These are phyloP conservation scores for Paracamarosporium sp. DNA, from an alignment of 2,329 filamentous ascomycete genomes.

Conservation along the genomic window DNA sequence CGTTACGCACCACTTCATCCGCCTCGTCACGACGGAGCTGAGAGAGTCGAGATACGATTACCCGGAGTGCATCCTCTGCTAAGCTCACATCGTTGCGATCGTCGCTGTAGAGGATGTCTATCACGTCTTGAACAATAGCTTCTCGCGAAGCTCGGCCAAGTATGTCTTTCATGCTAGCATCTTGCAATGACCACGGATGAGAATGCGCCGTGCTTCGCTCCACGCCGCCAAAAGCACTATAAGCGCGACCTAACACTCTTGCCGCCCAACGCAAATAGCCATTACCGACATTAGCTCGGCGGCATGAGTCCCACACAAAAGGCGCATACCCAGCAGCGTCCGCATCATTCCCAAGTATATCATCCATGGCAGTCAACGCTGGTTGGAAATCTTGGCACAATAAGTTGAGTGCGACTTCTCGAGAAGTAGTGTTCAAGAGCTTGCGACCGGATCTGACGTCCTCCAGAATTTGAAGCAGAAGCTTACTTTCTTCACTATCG, in stretches of 20 bases:
- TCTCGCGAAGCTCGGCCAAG: conserved; percentile 37
- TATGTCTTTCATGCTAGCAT: conserved; percentile 24
- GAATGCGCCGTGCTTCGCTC: conserved; percentile 45
- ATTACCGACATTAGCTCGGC: conserved; percentile 66
- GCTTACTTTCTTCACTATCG: conserved; percentile 76
- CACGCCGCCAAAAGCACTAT: conserved; percentile 68
- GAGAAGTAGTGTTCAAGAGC: conserved; percentile 73
- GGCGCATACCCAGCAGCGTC: conserved; percentile 68
- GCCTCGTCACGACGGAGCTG: conserved; percentile 27
- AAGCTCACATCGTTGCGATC: conserved; percentile 51
- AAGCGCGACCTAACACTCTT: conserved; percentile 81
- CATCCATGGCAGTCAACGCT: conserved; percentile 63
- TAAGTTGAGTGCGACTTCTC: conserved; percentile 72
- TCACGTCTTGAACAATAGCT: conserved; percentile 46
- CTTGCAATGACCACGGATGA: conserved; percentile 33
- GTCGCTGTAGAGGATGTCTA: conserved; percentile 47
- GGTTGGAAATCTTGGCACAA: conserved; percentile 78
- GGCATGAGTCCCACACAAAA: conserved; percentile 79
- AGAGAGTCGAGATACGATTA: conserved; percentile 36
- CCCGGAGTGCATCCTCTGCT: conserved; percentile 49
- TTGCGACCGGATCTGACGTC: conserved; percentile 69
- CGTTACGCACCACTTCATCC: conserved; percentile 35
- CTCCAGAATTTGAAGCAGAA: conserved; percentile 80
- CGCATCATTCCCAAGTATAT: conserved; percentile 73
- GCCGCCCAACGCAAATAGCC: conserved; percentile 86